A percentile compares a stretch with the other conserved stretches of the same genome.
phyloP scores from a whole-genome alignment of 106 monocot genomes.

The Dioscorea alata region DNA sequence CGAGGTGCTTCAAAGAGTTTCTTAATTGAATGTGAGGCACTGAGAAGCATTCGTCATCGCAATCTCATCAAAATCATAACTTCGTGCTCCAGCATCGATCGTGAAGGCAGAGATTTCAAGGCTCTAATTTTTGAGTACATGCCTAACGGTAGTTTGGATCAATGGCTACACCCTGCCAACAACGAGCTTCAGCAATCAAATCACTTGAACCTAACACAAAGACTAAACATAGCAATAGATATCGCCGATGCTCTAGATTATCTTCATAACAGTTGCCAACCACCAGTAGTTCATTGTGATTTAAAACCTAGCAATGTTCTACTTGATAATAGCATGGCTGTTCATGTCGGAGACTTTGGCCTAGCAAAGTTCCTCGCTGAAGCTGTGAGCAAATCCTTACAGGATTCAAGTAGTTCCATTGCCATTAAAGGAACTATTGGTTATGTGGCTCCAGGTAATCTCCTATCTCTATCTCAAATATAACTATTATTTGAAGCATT shows the following conservation, averaged over 20 bases:
- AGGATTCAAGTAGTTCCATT: conserved; percentile 9
- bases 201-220: conserved; percentile 16
- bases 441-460: conserved; percentile 64
- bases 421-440: conserved; percentile 58
- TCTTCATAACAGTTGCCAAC: conserved; percentile 25
- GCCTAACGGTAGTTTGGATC: conserved; percentile 38
- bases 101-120: background rate
- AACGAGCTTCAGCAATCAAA: background rate
- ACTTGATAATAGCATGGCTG: conserved; percentile 32
- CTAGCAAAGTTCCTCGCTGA: conserved; percentile 37
- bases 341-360: conserved; percentile 62
- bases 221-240: conserved; percentile 33
- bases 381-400: background rate
- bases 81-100: background rate
- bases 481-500: no score
- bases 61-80: conserved; percentile 7
- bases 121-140: conserved; percentile 9
- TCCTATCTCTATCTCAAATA: background rate
- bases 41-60: background rate
- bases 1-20: conserved; percentile 4
- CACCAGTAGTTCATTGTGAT: conserved; percentile 38
- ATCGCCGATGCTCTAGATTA: conserved; percentile 42
- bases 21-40: conserved; percentile 1
- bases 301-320: conserved; percentile 49
- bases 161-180: conserved; percentile 27